Evolutionary conservation across 345 rosid species (phyloP), one percentile per base, ranked within the genome.

Genomic region (Acer campestre): DNA sequence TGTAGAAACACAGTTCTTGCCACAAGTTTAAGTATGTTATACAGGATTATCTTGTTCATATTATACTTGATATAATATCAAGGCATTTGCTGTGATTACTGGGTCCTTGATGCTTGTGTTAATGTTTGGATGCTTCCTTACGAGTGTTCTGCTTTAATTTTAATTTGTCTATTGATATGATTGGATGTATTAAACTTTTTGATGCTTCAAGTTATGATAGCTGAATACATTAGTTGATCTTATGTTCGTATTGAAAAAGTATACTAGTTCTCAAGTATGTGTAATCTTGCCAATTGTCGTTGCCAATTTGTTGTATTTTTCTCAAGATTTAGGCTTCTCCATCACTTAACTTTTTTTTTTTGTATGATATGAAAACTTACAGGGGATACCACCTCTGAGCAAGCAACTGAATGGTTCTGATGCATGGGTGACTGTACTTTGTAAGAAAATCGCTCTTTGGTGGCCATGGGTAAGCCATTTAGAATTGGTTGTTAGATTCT

Each of bases 311-410:
- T 23, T 59, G 63, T 59, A 11, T 27, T 48, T 63, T 61, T 20
- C 3, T 64, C 7, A 27, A 48, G 69, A 27, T 6, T 17, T 48
- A 18, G 25, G 31, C 12, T 14, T 63, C 61, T 17, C 65, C 44
- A 48, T 62, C n/a, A 13, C 2, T 13, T 46, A 17, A 63, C 10
- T 5, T 44, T 66, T 29, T 29, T 29, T 44, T 66, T 20, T 29
- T 67, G 38, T 35, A 16, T 55, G 10, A 35, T 16, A 6, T 67
- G 20, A 35, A 51, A 73, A 70, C 42, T 75, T 80, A 51, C 65
- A 94, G 98, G 97, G 97, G 48, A 89, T 90, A 76, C 97, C 88
- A 13, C 98, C 97, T 76, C 81, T 82, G 55, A 85, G 86, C 80
- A 95, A 88, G 76, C 56, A 75, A 17, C 74, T 95, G 84, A 81